Base-by-base conservation (phyloP, 2,329 filamentous ascomycete genomes). In the Botrytis aclada region DNA sequence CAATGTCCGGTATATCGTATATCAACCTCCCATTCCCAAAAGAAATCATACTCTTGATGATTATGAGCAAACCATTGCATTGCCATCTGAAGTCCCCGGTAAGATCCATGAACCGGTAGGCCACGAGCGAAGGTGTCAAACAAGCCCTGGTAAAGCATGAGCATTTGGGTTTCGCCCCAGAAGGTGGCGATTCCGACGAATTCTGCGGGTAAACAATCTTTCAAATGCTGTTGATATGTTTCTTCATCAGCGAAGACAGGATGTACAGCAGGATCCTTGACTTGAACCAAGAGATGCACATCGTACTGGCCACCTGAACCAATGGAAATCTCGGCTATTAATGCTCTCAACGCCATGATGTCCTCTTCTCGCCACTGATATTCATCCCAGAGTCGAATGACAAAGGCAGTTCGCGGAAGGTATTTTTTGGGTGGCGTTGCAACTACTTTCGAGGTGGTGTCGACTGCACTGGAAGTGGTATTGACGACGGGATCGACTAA, bases 11-110 rank as follows among this genome's bases (percentile, higher is more conserved):
- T 96, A 81, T 97, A 97, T 43, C 94, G 90, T 62, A 95, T 89
- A 79, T 97, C 94, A 91, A 97, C 95, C 82, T 97, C 94, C 93
- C 94, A 97, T 77, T 97, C 93, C 94, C 94, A 97, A 82, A 94
- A 94, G 83, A 90, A 93, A 65, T 97, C 93, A 80, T 95, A 97
- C 81, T 97, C 94, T 1, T 93, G 92, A 82, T 97, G 94, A 78
- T 89, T 88, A 79, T 95, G 90, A 9, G 95, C 93, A 81, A 98
- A 98, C 82, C 95, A 93, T 80, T 98, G 95, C 84, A 98, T 90
- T 0, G 95, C 94, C 93, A 98, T 97, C 78, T 94, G 94, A 16
- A 96, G 89, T 71, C 93, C 95, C 70, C 96, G 92, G 83, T 98
- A 98, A 14, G 97, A 94, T 29, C 95, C 95, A 81, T 98, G 95